Conservation (phyloP, 495 filamentous ascomycete species). For the Cercophora newfieldiana region DNA sequence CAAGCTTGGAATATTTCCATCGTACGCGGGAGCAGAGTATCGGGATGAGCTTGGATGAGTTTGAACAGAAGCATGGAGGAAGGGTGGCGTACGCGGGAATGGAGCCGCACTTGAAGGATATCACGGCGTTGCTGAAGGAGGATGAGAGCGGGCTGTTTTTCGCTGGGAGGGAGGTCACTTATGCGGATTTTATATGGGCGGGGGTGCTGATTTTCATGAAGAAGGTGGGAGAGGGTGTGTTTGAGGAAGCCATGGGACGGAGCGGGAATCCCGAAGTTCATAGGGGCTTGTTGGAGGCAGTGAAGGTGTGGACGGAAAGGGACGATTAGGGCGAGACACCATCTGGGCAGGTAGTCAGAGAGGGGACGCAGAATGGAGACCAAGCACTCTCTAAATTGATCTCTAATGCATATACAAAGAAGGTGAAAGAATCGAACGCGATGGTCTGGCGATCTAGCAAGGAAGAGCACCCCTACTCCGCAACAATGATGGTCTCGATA, state of each 20-base stretch:
- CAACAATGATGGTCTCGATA: background rate
- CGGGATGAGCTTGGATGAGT: constrained; percentile 48
- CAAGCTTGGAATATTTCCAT: constrained; percentile 48
- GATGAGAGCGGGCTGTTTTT: constrained; percentile 51
- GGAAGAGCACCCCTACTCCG: background rate
- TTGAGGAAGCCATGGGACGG: constrained; percentile 30
- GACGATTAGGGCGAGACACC: constrained; percentile 19
- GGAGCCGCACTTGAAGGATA: constrained; percentile 35
- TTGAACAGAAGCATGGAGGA: constrained; percentile 38
- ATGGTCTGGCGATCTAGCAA: background rate
- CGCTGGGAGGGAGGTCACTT: constrained; percentile 35
- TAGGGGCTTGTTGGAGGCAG: constrained; percentile 38
- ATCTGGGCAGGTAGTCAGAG: background rate
- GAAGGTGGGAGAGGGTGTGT: constrained; percentile 32
- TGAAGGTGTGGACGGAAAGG: constrained; percentile 41
- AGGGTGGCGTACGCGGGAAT: constrained; percentile 39
- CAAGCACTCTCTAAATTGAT: background rate
- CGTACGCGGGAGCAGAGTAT: constrained; percentile 37
- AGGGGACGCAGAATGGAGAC: background rate
- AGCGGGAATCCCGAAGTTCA: constrained; percentile 41
- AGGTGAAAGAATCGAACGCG: background rate
- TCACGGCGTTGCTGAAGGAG: constrained; percentile 53
- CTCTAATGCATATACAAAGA: background rate
- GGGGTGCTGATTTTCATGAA: constrained; percentile 39
- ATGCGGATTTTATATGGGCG: constrained; percentile 47